These are phyloP conservation scores for Talaromyces atroroseus DNA, from an alignment of 2,329 filamentous ascomycete genomes.

Conservation along the genomic window DNA sequence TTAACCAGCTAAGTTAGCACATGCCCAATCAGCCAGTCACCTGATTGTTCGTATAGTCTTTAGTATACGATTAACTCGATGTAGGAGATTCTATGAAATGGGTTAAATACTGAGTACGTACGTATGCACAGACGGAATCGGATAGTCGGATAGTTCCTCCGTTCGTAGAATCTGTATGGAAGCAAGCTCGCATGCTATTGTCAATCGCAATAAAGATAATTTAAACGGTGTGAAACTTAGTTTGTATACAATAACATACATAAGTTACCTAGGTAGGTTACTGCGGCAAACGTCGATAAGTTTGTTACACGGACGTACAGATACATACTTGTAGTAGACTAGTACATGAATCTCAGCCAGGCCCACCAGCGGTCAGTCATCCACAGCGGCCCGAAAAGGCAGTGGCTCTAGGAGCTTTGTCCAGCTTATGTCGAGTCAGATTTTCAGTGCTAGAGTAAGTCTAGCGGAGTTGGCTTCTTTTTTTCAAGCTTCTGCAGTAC, in stretches of 20 bases:
- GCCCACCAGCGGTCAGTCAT: conserved; percentile 8
- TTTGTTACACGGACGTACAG: neutral
- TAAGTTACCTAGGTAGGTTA: neutral
- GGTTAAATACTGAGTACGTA: neutral
- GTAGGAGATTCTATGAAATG: neutral
- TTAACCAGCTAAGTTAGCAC: neutral
- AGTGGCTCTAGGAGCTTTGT: conserved; percentile 12
- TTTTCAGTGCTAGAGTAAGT: too few relatives aligned
- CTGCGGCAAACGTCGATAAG: neutral
- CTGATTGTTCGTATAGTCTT: neutral
- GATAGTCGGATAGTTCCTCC: neutral
- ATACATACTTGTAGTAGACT: neutral
- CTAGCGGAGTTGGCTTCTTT: too few relatives aligned
- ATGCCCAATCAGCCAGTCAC: neutral
- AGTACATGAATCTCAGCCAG: neutral
- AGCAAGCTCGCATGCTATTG: neutral
- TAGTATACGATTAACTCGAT: neutral
- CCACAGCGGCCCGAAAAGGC: conserved; percentile 10
- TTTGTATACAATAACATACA: neutral
- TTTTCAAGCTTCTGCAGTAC: neutral
- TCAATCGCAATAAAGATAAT: neutral
- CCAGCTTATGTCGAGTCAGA: conserved; percentile 4
- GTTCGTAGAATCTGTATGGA: neutral
- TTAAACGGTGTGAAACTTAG: neutral
- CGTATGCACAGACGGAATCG: neutral